These are phyloP conservation scores for Crucibulum laeve DNA, from an alignment of 768 basidiomycete species.

Conservation along the genomic window DNA sequence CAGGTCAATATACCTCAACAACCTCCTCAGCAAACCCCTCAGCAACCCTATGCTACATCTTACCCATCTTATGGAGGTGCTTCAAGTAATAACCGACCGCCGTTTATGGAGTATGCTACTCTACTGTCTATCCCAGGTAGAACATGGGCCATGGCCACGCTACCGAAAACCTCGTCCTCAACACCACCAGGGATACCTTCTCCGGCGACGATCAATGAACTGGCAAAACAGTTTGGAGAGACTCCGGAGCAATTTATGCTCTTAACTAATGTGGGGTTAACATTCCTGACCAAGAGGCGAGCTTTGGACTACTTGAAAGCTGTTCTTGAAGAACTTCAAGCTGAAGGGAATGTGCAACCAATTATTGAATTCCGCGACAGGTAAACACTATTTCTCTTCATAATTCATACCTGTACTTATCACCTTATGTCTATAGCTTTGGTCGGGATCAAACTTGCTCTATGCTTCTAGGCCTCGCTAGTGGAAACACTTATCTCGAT, in stretches of 20 bases:
- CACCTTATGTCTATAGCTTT: slow-evolving; percentile 47
- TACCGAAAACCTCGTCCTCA: slow-evolving; percentile 27
- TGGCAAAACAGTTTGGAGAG: slow-evolving; percentile 78
- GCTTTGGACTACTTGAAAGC: slow-evolving; percentile 82
- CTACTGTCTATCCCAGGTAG: slow-evolving; percentile 76
- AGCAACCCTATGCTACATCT: slow-evolving; percentile 32
- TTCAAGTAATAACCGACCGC: slow-evolving; percentile 41
- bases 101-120: slow-evolving; percentile 74
- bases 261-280: slow-evolving; percentile 81
- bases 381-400: slow-evolving; percentile 29
- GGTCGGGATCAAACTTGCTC: slow-evolving; percentile 90
- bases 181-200: slow-evolving; percentile 37
- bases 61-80: slow-evolving; percentile 30
- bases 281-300: slow-evolving; percentile 74
- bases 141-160: slow-evolving; percentile 78
- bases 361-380: slow-evolving; percentile 81
- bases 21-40: slow-evolving; percentile 30
- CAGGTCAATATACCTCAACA: slow-evolving; percentile 51
- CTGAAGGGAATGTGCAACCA: slow-evolving; percentile 71
- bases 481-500: slow-evolving; percentile 79
- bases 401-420: slow-evolving; percentile 1
- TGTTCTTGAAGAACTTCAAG: slow-evolving; percentile 78
- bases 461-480: slow-evolving; percentile 84
- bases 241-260: slow-evolving; percentile 79
- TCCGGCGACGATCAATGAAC: slow-evolving; percentile 68